Evolutionary conservation across 1,284 basidiomycete species (phyloP).

Genomic region (Veloboletus limbatus): DNA sequence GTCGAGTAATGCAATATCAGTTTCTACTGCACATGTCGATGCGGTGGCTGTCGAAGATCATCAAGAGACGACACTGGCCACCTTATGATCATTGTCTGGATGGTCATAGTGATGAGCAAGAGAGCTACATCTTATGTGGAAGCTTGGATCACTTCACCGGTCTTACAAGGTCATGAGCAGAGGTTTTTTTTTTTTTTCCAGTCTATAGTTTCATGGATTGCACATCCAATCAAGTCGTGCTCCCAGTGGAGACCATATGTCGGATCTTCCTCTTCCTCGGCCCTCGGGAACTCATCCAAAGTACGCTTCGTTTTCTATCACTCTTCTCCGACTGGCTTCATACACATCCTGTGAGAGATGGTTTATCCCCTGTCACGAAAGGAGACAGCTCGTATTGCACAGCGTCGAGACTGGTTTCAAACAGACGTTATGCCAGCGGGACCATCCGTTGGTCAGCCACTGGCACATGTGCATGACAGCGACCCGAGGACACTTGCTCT

Average conservation of each 20-base stretch:
- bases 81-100: too few species aligned
- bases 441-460: too few species aligned
- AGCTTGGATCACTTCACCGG: too few species aligned
- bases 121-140: too few species aligned
- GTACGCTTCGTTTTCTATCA: neutral
- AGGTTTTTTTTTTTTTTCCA: too few species aligned
- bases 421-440: neutral
- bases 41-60: neutral
- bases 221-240: too few species aligned
- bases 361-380: neutral
- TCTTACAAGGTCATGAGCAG: too few species aligned
- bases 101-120: too few species aligned
- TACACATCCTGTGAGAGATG: neutral
- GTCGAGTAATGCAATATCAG: neutral
- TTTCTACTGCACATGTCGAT: neutral
- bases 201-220: too few species aligned
- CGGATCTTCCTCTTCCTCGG: neutral
- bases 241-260: neutral
- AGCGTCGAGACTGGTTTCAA: neutral
- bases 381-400: too few species aligned
- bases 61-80: too few species aligned
- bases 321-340: too few species aligned
- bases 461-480: neutral
- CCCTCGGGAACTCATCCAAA: neutral
- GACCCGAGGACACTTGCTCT: neutral